phyloP scores from a whole-genome alignment of 768 basidiomycete species.

The Sarcomyxa edulis region DNA sequence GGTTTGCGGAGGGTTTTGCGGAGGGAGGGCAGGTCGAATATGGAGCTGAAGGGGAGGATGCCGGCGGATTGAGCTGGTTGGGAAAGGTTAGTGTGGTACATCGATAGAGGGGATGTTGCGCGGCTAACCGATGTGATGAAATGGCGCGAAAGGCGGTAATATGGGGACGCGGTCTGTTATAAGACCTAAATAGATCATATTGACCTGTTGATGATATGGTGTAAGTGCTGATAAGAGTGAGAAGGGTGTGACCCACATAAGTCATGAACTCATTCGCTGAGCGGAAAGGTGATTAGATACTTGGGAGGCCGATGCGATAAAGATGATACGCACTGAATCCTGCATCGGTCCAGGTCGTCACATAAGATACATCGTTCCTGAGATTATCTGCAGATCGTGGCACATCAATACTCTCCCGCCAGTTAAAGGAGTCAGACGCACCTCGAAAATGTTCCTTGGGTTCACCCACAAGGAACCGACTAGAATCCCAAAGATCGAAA shows the following conservation, averaged over 20 bases:
- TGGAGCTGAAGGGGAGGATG: slow-evolving; percentile 31
- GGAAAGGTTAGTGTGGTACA: slow-evolving; percentile 16
- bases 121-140: slow-evolving; percentile 21
- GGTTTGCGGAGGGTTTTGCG: slow-evolving; percentile 35
- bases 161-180: slow-evolving; percentile 41
- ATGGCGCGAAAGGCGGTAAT: slow-evolving; percentile 40
- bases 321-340: slow-evolving; percentile 42
- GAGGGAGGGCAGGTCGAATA: slow-evolving; percentile 53
- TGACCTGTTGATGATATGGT: slow-evolving; percentile 24
- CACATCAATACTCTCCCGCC: neutral
- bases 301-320: neutral
- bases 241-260: slow-evolving; percentile 17
- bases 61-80: slow-evolving; percentile 24
- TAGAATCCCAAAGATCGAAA: neutral
- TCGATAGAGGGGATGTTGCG: no score
- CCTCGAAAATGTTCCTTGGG: slow-evolving; percentile 39
- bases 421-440: slow-evolving; percentile 11
- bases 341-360: slow-evolving; percentile 51
- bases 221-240: neutral
- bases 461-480: neutral
- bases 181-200: slow-evolving; percentile 42
- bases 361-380: slow-evolving; percentile 42
- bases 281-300: neutral
- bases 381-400: slow-evolving; percentile 32
- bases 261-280: slow-evolving; percentile 32